Conservation (phyloP, 768 basidiomycete genomes). For the Pleurotus platypus region DNA sequence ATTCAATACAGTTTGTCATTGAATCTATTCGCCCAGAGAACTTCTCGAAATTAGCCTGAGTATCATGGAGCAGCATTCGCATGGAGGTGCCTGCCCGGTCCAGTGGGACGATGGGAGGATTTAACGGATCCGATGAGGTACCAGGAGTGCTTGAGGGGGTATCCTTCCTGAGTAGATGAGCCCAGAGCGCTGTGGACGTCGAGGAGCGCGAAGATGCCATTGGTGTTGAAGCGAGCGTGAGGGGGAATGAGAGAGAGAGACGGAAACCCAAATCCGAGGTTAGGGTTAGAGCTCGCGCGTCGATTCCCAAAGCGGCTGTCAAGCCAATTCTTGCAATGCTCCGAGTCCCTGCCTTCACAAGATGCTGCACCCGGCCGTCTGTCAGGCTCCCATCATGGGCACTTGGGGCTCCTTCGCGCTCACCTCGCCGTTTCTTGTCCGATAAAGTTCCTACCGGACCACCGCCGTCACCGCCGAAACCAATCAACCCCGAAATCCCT, state of each 20-base stretch:
- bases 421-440: not conserved
- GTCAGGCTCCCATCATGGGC: not conserved
- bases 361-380: not conserved
- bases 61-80: constrained; percentile 71
- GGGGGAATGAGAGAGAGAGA: too few relatives aligned
- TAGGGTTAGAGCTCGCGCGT: not conserved
- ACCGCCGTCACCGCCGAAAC: not conserved
- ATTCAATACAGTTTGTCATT: constrained; percentile 47
- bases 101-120: constrained; percentile 44
- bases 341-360: not conserved
- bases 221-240: not conserved
- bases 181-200: constrained; percentile 46
- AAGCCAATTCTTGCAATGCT: not conserved
- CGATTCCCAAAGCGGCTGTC: too few relatives aligned
- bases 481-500: constrained; percentile 11
- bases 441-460: not conserved
- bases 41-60: constrained; percentile 65
- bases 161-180: constrained; percentile 50
- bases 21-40: constrained; percentile 56
- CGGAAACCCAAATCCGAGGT: not conserved
- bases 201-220: constrained; percentile 17
- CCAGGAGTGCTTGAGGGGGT: constrained; percentile 20
- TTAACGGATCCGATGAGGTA: constrained; percentile 17
- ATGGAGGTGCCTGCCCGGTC: constrained; percentile 70
- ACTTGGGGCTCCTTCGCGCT: not conserved